Percentiles rank a stretch among this genome's conserved stretches.
phyloP scores from a whole-genome alignment of 768 basidiomycete species.

The Tylopilus intermedius region DNA sequence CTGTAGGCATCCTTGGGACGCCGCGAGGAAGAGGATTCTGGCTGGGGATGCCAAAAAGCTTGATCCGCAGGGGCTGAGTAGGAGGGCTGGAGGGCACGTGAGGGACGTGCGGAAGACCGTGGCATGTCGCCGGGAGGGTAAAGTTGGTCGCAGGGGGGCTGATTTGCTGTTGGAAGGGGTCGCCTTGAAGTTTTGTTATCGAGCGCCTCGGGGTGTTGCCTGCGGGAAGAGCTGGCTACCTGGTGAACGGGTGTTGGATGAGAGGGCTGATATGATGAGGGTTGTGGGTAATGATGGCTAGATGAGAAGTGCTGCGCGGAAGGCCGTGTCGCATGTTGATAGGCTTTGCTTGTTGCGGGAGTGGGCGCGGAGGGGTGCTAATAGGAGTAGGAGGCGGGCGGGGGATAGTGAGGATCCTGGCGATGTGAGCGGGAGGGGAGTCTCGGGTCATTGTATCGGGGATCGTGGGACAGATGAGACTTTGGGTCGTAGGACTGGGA shows the following conservation, averaged over 20 bases:
- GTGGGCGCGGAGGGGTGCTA: constrained; percentile 23
- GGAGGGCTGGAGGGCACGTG: constrained; percentile 21
- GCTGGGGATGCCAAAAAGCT: constrained; percentile 21
- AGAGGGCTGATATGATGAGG: constrained; percentile 25
- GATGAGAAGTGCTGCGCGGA: constrained; percentile 25
- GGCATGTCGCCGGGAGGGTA: constrained; percentile 24
- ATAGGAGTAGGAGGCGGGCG: constrained; percentile 24
- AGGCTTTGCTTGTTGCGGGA: constrained; percentile 28
- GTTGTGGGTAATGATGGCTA: constrained; percentile 24
- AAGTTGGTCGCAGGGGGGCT: constrained; percentile 21
- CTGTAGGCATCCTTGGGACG: constrained; percentile 23
- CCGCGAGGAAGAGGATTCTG: constrained; percentile 25
- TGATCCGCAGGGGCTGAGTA: constrained; percentile 15
- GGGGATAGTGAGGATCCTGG: constrained; percentile 30
- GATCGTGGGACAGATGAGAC: constrained; percentile 22
- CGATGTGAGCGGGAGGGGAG: constrained; percentile 29
- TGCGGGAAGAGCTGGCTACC: constrained; percentile 26
- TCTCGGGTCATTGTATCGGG: constrained; percentile 24
- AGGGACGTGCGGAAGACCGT: constrained; percentile 21
- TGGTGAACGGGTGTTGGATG: constrained; percentile 14
- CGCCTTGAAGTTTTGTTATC: constrained; percentile 23
- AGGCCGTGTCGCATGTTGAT: constrained; percentile 26
- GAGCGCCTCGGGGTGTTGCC: constrained; percentile 23
- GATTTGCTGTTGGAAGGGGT: not conserved
- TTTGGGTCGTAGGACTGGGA: constrained; percentile 26